Conservation (phyloP, 306 rosid species). For the Vigna mungo region DNA sequence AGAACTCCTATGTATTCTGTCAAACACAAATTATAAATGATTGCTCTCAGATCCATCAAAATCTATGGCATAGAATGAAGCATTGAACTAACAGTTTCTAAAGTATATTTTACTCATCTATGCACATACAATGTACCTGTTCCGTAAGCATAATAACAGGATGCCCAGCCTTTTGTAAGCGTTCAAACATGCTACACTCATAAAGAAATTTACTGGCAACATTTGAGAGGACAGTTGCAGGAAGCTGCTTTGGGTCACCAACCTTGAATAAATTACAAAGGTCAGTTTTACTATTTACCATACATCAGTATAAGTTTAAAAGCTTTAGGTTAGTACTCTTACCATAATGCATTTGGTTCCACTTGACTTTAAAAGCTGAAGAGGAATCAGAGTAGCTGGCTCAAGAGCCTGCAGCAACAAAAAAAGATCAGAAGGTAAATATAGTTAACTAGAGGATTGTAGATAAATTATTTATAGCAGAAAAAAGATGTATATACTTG, state of each 20-base stretch:
- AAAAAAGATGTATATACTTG: slow-evolving; percentile 64
- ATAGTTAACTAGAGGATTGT: slow-evolving; percentile 35
- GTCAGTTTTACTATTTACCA: slow-evolving; percentile 49
- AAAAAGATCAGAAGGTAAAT: slow-evolving; percentile 39
- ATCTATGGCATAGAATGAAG: slow-evolving; percentile 33
- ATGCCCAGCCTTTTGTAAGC: slow-evolving; percentile 93
- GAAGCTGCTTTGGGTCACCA: slow-evolving; percentile 99
- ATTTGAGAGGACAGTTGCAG: slow-evolving; percentile 94
- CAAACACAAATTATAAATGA: slow-evolving; percentile 7
- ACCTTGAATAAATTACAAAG: slow-evolving; percentile 66
- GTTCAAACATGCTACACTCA: slow-evolving; percentile 98
- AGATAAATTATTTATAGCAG: slow-evolving; percentile 35
- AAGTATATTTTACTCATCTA: slow-evolving; percentile 34
- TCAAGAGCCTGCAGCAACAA: slow-evolving; percentile 79
- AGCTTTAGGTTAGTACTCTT: slow-evolving; percentile 39
- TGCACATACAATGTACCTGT: slow-evolving; percentile 64
- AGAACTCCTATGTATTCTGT: not conserved
- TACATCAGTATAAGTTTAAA: slow-evolving; percentile 33
- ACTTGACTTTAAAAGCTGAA: slow-evolving; percentile 87
- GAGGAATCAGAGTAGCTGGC: slow-evolving; percentile 97
- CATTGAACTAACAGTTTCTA: slow-evolving; percentile 2
- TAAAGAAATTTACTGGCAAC: slow-evolving; percentile 84
- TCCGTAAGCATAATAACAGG: slow-evolving; percentile 88
- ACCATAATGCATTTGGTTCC: slow-evolving; percentile 93
- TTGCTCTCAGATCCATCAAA: slow-evolving; percentile 18